Evolutionary conservation across 495 filamentous ascomycete species (phyloP).

Genomic region (Apiosordaria backusii): DNA sequence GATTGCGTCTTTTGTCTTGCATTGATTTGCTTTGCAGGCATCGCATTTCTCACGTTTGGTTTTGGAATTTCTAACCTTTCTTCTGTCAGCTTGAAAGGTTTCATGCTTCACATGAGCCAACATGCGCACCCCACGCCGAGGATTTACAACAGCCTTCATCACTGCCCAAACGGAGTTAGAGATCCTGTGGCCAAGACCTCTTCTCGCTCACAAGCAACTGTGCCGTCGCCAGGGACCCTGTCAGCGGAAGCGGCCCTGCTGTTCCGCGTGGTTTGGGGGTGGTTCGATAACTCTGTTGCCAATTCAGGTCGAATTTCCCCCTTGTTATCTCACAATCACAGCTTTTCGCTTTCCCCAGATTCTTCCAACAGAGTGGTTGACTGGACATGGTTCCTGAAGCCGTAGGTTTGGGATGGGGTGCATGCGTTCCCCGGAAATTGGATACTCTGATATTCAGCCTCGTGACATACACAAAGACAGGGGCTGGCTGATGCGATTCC

Average conservation of each 20-base stretch:
- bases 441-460: slow-evolving; percentile 1
- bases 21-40: background rate
- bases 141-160: background rate
- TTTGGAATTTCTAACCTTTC: background rate
- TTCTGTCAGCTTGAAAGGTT: slow-evolving; percentile 1
- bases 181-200: background rate
- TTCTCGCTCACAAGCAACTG: background rate
- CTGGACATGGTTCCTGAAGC: slow-evolving; percentile 12
- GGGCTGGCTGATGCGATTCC: background rate
- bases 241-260: slow-evolving; percentile 15
- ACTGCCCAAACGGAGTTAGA: slow-evolving; percentile 6
- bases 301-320: slow-evolving; percentile 8
- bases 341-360: slow-evolving; percentile 13
- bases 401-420: slow-evolving; percentile 19
- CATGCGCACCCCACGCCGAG: slow-evolving; percentile 15
- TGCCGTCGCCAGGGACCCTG: slow-evolving; percentile 13
- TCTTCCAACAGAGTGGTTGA: slow-evolving; percentile 16
- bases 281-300: slow-evolving; percentile 3
- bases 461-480: slow-evolving; percentile 1
- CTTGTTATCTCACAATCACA: background rate
- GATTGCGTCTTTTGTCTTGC: background rate
- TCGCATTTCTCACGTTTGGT: background rate
- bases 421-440: background rate
- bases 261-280: slow-evolving; percentile 14
- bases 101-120: slow-evolving; percentile 7